Base-by-base conservation (phyloP, 352 stramenopile species). In the Globisporangium nagaii region DNA sequence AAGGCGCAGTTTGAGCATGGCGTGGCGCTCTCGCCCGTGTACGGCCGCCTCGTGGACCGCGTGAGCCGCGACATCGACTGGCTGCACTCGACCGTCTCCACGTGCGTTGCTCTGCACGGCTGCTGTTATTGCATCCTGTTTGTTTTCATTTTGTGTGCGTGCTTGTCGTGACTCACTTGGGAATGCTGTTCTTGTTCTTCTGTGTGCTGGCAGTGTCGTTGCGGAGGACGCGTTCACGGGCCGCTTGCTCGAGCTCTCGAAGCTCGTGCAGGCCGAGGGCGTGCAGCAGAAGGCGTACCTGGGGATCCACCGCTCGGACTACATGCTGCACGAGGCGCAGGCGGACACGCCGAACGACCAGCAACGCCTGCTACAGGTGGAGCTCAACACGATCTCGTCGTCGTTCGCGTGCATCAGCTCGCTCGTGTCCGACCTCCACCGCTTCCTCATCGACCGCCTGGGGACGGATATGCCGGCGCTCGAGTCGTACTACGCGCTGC, bases 341-440 rank as follows among this genome's bases (percentile, higher is more conserved):
- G 41, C 43, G 1, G 66, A 66, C 24, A 70, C 58, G 15, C 32
- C 60, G 0, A 53, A 60, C 17, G 68, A 85, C 58, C 49, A 63
- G 31, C 77, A 88, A 62, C 93, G 93, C 35, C 56, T 92, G 53
- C 43, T 85, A 67, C 90, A 99, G 62, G 96, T 99, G 24, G 97
- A 99, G 69, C 75, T 99, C 46, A 99, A 99, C 72, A 99, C 97
- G 28, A 99, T 99, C 63, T 89, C 97, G 44, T 96, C 90, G 7
- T 98, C 92, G 3, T 99, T 99, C 71, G 96, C 72, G n/a, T 95
- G 90, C 53, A 86, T 99, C 53, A 96, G 92, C 27, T 90, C 85
- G 11, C 79, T 93, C 44, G 89, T 98, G 39, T 95, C 94, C 28
- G 64, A 80, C 25, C 71, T 99, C 70, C 96, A 99, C 73, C 64